Base-by-base conservation (phyloP, 2,329 filamentous ascomycete species). In the Eutypella sp. region DNA sequence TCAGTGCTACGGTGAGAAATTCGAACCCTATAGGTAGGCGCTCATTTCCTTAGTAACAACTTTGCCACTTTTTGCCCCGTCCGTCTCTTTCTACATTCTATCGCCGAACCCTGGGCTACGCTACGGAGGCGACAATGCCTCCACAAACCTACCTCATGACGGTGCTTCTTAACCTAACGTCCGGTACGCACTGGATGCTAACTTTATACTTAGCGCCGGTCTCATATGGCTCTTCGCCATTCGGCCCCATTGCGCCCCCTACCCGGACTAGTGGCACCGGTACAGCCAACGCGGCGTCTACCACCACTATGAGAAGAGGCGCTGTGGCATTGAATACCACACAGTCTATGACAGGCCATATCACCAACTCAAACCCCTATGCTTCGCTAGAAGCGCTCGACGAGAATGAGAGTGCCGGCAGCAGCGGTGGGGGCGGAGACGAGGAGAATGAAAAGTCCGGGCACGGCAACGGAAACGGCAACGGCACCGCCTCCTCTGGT, bases 211-310 rank as follows among this genome's bases (percentile, higher is more conserved):
- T 13, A n/a, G 5, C 10, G 5, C 11, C 13, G 52, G 52, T 47
- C 2, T 52, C 54, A 10, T 58, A 58, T 48, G 52, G 55, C 10
- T 62, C 60, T 4, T 62, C 60, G 3, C 60, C 58, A 6, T 64
- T 61, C 44, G 61, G 61, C 4, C 61, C 61, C 44, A 64, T 64
- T 34, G 61, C 54, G 3, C 61, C 60, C 13, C 61, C 60, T 15
- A 36, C 41, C 16, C 57, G 59, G 15, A 41, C 41, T 23, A 39
- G 44, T 3, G 27, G 33, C n/a, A 18, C 36, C 7, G 39, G 42
- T 5, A 39, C 44, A 23, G 37, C 20, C 9, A n/a, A 16, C 9
- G 42, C 44, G 10, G 18, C 34, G 11, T 18, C 16, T 25, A n/a
- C 27, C 2, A 19, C 20, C 13, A 24, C 25, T 23, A 23, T 20